phyloP scores from a whole-genome alignment of 257 asterid species.

The Jasminum sambac region DNA sequence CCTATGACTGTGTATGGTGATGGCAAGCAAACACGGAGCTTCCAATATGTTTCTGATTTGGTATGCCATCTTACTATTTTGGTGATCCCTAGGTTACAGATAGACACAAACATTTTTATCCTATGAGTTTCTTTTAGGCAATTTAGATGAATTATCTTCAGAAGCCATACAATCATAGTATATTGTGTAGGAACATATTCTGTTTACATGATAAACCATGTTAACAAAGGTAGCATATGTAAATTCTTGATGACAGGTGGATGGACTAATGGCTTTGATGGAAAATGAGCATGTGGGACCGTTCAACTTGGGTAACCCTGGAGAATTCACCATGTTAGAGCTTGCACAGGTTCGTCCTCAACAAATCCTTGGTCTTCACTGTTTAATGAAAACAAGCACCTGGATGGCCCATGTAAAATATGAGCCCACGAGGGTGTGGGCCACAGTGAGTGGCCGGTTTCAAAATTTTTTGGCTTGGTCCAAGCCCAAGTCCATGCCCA shows the following conservation, averaged over 20 bases:
- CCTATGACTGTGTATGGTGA: constrained; percentile 94
- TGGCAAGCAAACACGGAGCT: constrained; percentile 94
- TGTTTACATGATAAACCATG: not conserved
- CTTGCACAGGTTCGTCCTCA: constrained; percentile 49
- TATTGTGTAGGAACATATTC: constrained; percentile 8
- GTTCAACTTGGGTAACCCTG: constrained; percentile 58
- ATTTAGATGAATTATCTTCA: not conserved
- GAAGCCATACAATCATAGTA: not conserved
- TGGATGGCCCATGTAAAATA: no score
- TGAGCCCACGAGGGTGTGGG: no score
- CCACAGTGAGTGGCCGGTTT: no score
- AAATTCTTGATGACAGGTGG: constrained; percentile 33
- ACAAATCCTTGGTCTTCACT: constrained; percentile 1
- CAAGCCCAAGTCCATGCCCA: no score
- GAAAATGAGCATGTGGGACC: constrained; percentile 62
- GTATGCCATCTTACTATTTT: constrained; percentile 44
- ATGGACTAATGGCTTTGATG: constrained; percentile 54
- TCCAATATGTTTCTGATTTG: constrained; percentile 92
- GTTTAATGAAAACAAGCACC: no score
- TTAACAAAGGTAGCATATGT: not conserved
- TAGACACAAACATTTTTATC: no score
- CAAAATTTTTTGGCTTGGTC: no score
- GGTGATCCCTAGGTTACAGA: no score
- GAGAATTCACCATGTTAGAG: constrained; percentile 58
- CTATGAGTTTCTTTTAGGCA: not conserved